These are phyloP conservation scores for Aphanomyces cochlioides DNA, from an alignment of 352 stramenopile genomes.

Conservation along the genomic window DNA sequence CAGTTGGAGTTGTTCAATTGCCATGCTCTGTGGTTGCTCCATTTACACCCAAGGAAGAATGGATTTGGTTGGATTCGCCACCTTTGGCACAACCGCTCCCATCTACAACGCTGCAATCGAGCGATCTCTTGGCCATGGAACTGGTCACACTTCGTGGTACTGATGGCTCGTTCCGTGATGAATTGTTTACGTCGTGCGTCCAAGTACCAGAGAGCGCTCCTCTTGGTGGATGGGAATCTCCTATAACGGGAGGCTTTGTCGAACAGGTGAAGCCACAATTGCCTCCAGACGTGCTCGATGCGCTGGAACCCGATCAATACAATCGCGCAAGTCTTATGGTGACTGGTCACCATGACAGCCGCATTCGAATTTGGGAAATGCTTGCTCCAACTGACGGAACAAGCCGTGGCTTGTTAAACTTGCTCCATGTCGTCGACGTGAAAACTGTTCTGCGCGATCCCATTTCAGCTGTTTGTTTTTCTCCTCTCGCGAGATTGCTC, in stretches of 20 bases:
- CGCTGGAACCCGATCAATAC: slow-evolving; percentile 33
- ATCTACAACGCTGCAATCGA: neutral
- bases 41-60: slow-evolving; percentile 62
- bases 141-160: slow-evolving; percentile 1
- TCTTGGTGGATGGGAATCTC: slow-evolving; percentile 42
- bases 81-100: neutral
- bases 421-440: slow-evolving; percentile 55
- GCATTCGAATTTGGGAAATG: slow-evolving; percentile 62
- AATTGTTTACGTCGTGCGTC: slow-evolving; percentile 16
- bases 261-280: slow-evolving; percentile 51
- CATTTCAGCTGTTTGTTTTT: slow-evolving; percentile 48
- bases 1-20: slow-evolving; percentile 57
- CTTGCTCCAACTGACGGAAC: slow-evolving; percentile 42
- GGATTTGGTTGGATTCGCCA: slow-evolving; percentile 46
- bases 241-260: slow-evolving; percentile 59
- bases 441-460: slow-evolving; percentile 37
- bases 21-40: slow-evolving; percentile 55
- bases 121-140: slow-evolving; percentile 6
- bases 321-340: slow-evolving; percentile 52
- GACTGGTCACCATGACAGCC: slow-evolving; percentile 53
- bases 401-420: slow-evolving; percentile 51
- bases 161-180: slow-evolving; percentile 21
- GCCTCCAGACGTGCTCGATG: slow-evolving; percentile 29
- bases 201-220: neutral
- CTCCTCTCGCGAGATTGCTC: slow-evolving; percentile 42